Evolutionary conservation across 2,329 filamentous ascomycete species (phyloP).

Genomic region (Macrophomina phaseolina): DNA sequence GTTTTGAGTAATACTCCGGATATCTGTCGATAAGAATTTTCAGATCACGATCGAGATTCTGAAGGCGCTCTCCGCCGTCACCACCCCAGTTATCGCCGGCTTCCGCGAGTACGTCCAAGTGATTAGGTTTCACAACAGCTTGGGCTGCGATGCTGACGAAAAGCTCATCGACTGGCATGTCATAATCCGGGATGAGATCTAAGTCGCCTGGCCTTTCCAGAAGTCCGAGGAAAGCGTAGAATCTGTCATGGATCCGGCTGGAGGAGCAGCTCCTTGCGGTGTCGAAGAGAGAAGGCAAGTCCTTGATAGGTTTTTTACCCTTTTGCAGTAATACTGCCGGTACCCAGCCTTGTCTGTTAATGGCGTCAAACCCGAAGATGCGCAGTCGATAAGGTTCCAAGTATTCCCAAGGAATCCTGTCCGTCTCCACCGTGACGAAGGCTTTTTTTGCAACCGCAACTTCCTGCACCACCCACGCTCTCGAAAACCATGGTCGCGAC

Average conservation of each 20-base stretch:
- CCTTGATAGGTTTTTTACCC: not conserved
- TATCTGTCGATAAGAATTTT: too few relatives aligned
- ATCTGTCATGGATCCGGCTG: not conserved
- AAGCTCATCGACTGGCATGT: not conserved
- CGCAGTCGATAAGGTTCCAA: not conserved
- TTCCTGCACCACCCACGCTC: conserved; percentile 12
- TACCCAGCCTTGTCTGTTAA: not conserved
- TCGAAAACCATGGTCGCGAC: conserved; percentile 4
- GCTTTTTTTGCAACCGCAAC: not conserved
- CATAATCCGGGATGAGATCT: not conserved
- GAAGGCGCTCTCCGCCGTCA: too few relatives aligned
- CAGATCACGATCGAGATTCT: too few relatives aligned
- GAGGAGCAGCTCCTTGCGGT: not conserved
- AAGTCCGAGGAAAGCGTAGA: conserved; percentile 7
- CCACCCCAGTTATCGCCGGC: not conserved
- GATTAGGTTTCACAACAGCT: not conserved
- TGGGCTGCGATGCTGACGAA: not conserved
- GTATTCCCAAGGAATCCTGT: not conserved
- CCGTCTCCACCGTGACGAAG: not conserved
- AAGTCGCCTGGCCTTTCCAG: not conserved
- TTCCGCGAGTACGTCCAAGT: not conserved
- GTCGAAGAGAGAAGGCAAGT: not conserved
- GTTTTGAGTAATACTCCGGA: too few relatives aligned
- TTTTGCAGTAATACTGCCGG: not conserved
- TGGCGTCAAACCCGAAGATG: not conserved